A percentile compares a stretch with the other conserved stretches of the same genome.
phyloP scores from a whole-genome alignment of 2,329 filamentous ascomycete genomes.

The Aureobasidium namibiae region DNA sequence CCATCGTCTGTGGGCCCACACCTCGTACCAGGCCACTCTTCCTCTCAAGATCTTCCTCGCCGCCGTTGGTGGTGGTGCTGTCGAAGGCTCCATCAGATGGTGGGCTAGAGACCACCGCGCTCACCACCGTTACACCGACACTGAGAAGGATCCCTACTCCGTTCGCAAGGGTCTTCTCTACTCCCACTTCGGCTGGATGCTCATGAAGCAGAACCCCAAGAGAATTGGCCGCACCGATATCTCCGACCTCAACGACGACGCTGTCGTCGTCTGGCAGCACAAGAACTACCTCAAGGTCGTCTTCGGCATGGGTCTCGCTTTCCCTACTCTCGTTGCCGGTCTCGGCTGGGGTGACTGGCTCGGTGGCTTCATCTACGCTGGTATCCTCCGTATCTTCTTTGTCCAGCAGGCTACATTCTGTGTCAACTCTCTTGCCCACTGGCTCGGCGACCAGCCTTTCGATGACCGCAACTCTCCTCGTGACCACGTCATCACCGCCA shows the following conservation, averaged over 20 bases:
- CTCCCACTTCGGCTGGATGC: slow-evolving; percentile 83
- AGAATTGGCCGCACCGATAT: slow-evolving; percentile 82
- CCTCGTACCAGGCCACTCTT: slow-evolving; percentile 67
- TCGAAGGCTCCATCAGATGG: slow-evolving; percentile 81
- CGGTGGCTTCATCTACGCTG: slow-evolving; percentile 77
- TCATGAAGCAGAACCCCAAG: slow-evolving; percentile 90
- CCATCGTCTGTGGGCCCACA: slow-evolving; percentile 80
- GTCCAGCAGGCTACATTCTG: slow-evolving; percentile 91
- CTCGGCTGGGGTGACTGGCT: slow-evolving; percentile 73
- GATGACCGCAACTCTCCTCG: slow-evolving; percentile 87
- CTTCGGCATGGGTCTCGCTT: slow-evolving; percentile 64
- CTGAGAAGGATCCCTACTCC: slow-evolving; percentile 84
- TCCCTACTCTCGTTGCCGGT: slow-evolving; percentile 68
- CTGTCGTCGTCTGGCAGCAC: slow-evolving; percentile 82
- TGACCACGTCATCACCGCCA: slow-evolving; percentile 77
- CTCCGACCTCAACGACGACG: slow-evolving; percentile 77
- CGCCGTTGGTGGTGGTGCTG: slow-evolving; percentile 70
- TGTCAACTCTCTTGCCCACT: slow-evolving; percentile 84
- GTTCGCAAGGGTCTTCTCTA: slow-evolving; percentile 82
- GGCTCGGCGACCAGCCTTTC: slow-evolving; percentile 86
- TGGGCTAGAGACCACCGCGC: slow-evolving; percentile 82
- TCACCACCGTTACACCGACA: slow-evolving; percentile 88
- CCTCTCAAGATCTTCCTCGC: slow-evolving; percentile 77
- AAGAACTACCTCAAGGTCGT: slow-evolving; percentile 76
- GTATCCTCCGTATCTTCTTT: slow-evolving; percentile 80